Conservation (phyloP, 768 basidiomycete species). For the Chalciporus pseudorubinellus region DNA sequence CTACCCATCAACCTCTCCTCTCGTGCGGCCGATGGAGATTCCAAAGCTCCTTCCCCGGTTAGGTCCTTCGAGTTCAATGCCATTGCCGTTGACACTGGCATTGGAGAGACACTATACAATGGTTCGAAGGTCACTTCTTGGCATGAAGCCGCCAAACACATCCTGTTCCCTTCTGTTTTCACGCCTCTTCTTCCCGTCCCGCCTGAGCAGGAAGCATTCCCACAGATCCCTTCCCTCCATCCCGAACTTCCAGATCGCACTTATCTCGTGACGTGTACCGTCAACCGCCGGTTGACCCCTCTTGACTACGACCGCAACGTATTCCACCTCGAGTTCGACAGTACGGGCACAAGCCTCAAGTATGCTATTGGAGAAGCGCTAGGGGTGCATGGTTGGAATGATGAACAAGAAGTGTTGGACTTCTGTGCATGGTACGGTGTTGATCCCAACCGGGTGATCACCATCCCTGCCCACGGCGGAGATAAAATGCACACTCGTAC, state of each 20-base stretch:
- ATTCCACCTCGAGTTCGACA: conserved; percentile 97
- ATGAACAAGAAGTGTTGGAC: conserved; percentile 78
- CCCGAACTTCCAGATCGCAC: conserved; percentile 89
- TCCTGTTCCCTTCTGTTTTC: conserved; percentile 85
- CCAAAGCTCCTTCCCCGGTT: conserved; percentile 33
- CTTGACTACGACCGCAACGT: conserved; percentile 97
- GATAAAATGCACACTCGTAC: conserved; percentile 85
- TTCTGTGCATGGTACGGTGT: conserved; percentile 94
- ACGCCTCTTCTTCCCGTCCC: conserved; percentile 42
- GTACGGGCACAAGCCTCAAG: conserved; percentile 86
- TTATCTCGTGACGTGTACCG: conserved; percentile 88
- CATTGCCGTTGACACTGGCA: conserved; percentile 61
- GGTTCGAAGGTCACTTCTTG: conserved; percentile 64
- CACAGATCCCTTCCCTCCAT: conserved; percentile 68
- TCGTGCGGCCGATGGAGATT: conserved; percentile 20
- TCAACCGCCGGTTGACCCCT: conserved; percentile 94
- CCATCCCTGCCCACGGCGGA: conserved; percentile 69
- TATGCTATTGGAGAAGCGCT: conserved; percentile 97
- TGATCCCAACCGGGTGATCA: conserved; percentile 74
- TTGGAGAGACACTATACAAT: conserved; percentile 56
- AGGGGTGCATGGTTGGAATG: conserved; percentile 98
- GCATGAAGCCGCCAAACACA: conserved; percentile 85
- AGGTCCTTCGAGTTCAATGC: conserved; percentile 73
- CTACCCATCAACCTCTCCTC: conserved; percentile 30
- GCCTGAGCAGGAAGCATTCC: conserved; percentile 40